These are phyloP conservation scores for Arabis hirsuta DNA, from an alignment of 345 rosid genomes.

Conservation along the genomic window DNA sequence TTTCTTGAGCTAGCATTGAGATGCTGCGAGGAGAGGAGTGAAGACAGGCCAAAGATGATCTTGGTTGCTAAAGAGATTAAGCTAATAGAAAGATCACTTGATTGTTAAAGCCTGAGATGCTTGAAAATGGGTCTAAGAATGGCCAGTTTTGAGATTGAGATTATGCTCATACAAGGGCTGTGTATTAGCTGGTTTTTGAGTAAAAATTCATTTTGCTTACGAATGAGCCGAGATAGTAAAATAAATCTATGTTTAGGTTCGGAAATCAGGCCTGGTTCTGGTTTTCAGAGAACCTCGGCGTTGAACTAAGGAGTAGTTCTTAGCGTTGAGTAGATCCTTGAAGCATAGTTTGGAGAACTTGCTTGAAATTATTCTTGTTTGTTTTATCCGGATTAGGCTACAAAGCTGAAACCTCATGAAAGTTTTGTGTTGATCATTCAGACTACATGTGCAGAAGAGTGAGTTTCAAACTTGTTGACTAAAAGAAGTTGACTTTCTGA, in stretches of 20 bases:
- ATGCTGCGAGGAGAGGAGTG: conserved; percentile 9
- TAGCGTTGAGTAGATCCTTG: background rate
- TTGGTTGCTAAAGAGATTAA: conserved; percentile 26
- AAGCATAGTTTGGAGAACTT: background rate
- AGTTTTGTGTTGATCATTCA: background rate
- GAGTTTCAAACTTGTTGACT: background rate
- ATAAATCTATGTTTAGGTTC: background rate
- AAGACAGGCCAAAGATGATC: conserved; percentile 35
- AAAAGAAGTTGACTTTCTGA: conserved; percentile 1
- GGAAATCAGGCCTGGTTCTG: background rate
- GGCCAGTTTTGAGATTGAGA: too few species aligned
- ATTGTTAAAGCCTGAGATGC: conserved; percentile 11
- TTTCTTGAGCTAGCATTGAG: conserved; percentile 23
- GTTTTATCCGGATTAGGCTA: background rate
- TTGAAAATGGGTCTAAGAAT: background rate
- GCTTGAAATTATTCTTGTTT: background rate
- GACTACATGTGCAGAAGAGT: background rate
- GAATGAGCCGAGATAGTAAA: background rate
- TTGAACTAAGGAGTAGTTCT: background rate
- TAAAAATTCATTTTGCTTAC: background rate
- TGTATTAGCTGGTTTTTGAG: background rate
- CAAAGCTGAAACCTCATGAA: background rate
- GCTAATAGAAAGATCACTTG: background rate
- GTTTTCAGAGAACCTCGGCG: background rate
- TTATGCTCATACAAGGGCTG: too few species aligned